These are phyloP conservation scores for Botrytis galanthina DNA, from an alignment of 2,329 filamentous ascomycete species.

Conservation along the genomic window DNA sequence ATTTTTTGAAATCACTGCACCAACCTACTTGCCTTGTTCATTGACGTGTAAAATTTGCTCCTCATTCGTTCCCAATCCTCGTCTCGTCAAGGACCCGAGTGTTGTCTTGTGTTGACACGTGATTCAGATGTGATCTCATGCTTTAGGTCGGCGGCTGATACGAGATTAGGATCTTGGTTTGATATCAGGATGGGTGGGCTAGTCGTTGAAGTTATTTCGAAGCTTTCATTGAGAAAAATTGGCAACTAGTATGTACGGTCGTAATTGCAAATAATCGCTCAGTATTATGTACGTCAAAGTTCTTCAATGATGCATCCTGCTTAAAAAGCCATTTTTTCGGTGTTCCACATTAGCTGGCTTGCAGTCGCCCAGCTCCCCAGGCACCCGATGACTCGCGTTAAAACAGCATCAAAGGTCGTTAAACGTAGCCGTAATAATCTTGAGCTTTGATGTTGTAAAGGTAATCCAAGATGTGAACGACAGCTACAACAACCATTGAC, in stretches of 20 bases:
- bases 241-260: neutral
- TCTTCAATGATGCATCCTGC: neutral
- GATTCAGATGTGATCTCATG: constrained; percentile 9
- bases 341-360: neutral
- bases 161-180: neutral
- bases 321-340: neutral
- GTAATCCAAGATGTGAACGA: constrained; percentile 18
- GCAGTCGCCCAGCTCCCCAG: constrained; percentile 17
- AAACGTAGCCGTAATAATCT: constrained; percentile 15
- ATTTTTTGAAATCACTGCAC: neutral
- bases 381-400: constrained; percentile 22
- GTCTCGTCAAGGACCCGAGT: neutral
- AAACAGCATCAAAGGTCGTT: constrained; percentile 4
- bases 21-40: neutral
- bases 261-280: neutral
- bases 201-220: neutral
- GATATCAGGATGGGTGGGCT: neutral
- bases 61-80: neutral
- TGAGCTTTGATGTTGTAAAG: constrained; percentile 20
- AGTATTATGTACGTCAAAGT: neutral
- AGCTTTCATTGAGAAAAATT: neutral
- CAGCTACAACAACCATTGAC: constrained; percentile 16
- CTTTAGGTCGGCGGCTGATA: neutral
- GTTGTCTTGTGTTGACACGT: neutral
- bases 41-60: neutral